A percentile compares a stretch with the other conserved stretches of the same genome.
phyloP scores from a whole-genome alignment of 2,329 filamentous ascomycete genomes.

The Arachnomyces sp. region DNA sequence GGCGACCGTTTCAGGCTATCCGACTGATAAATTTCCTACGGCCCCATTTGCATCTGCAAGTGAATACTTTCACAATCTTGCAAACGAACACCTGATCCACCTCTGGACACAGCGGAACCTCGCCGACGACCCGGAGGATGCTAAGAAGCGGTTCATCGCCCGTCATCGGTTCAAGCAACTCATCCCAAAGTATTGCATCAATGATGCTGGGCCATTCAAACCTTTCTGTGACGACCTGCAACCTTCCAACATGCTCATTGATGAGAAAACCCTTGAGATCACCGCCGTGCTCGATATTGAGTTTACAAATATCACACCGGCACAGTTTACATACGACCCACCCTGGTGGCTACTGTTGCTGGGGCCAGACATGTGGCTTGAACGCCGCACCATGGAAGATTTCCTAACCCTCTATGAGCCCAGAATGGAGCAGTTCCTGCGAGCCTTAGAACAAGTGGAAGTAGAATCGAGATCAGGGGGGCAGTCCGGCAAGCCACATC shows the following conservation, averaged over 20 bases:
- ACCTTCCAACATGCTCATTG: constrained; percentile 33
- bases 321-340: constrained; percentile 31
- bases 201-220: constrained; percentile 26
- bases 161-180: constrained; percentile 27
- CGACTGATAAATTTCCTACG: constrained; percentile 21
- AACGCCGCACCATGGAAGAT: constrained; percentile 15
- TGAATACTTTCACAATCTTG: constrained; percentile 25
- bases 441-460: constrained; percentile 25
- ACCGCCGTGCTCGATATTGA: constrained; percentile 35
- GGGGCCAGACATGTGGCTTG: constrained; percentile 19
- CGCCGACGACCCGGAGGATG: constrained; percentile 19
- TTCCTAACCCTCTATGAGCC: constrained; percentile 23
- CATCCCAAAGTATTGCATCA: constrained; percentile 20
- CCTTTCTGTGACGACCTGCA: constrained; percentile 35
- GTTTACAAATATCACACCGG: constrained; percentile 37
- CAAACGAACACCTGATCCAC: constrained; percentile 20
- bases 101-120: constrained; percentile 28
- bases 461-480: constrained; percentile 1
- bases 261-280: constrained; percentile 30
- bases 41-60: constrained; percentile 23
- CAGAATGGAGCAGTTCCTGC: constrained; percentile 31
- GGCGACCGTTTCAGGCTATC: constrained; percentile 23
- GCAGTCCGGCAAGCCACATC: constrained; percentile 4
- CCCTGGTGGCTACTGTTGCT: constrained; percentile 36
- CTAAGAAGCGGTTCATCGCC: constrained; percentile 25